A percentile compares a stretch with the other conserved stretches of the same genome.
These are phyloP conservation scores for Mortierella alpina DNA, from an alignment of 192 early-diverging fungal species.

Conservation along the genomic window DNA sequence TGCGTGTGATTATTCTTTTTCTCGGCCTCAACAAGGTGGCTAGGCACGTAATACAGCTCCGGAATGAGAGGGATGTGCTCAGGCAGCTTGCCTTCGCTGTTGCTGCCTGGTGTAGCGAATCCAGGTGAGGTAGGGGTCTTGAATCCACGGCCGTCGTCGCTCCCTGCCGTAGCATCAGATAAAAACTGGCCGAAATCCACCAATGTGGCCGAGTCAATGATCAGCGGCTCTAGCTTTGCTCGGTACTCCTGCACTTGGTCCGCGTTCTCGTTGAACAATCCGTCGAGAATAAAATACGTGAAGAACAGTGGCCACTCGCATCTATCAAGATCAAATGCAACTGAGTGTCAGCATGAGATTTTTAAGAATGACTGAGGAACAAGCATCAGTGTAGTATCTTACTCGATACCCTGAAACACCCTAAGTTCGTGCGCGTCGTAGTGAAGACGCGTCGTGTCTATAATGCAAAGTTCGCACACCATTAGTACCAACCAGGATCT, in stretches of 20 bases:
- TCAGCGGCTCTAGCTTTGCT: constrained; percentile 70
- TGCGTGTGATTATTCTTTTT: constrained; percentile 74
- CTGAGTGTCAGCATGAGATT: too few species aligned
- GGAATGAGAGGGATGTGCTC: constrained; percentile 68
- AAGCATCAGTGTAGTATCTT: too few species aligned
- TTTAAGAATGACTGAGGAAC: too few species aligned
- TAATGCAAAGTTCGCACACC: too few species aligned
- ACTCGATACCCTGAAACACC: constrained; percentile 84
- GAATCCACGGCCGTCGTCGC: constrained; percentile 32
- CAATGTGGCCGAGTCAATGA: constrained; percentile 76
- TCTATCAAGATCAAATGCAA: too few species aligned
- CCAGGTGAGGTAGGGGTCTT: constrained; percentile 53
- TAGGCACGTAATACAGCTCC: constrained; percentile 86
- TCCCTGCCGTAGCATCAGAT: constrained; percentile 39
- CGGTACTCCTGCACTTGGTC: constrained; percentile 78
- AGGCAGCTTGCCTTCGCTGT: constrained; percentile 31
- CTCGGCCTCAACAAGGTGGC: constrained; percentile 78
- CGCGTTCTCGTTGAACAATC: constrained; percentile 76
- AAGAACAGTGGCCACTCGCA: constrained; percentile 93
- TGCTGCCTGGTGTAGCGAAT: constrained; percentile 25
- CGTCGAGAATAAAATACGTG: constrained; percentile 88
- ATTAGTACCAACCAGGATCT: not conserved
- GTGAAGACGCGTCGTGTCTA: constrained; percentile 77
- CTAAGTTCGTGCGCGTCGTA: constrained; percentile 86
- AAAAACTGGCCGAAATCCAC: constrained; percentile 59